These are phyloP conservation scores for Fragaria vesca DNA, from an alignment of 306 rosid genomes.

Conservation along the genomic window DNA sequence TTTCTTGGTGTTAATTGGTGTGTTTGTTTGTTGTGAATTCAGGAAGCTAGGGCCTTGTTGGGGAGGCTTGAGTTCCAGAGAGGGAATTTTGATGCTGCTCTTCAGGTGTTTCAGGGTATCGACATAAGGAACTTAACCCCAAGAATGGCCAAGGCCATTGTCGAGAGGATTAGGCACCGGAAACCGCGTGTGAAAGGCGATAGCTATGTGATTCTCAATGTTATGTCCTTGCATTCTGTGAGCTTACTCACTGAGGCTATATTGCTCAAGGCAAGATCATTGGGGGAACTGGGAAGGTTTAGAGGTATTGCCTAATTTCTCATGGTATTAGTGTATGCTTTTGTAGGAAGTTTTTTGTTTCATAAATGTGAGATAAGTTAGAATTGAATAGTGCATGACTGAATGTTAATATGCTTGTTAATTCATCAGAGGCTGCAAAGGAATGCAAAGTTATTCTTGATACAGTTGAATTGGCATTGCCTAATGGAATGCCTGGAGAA, in stretches of 20 bases:
- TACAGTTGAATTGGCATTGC: conserved; percentile 71
- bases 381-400: not conserved
- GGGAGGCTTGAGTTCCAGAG: conserved; percentile 97
- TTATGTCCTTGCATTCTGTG: conserved; percentile 92
- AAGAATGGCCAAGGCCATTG: conserved; percentile 71
- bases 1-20: conserved; percentile 3
- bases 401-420: conserved; percentile 15
- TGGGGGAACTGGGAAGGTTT: conserved; percentile 66
- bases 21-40: conserved; percentile 14
- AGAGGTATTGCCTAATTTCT: conserved; percentile 41
- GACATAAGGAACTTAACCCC: conserved; percentile 61
- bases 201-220: conserved; percentile 36
- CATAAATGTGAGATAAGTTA: not conserved
- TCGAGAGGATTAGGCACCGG: conserved; percentile 55
- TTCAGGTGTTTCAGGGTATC: conserved; percentile 89
- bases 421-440: conserved; percentile 75
- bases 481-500: conserved; percentile 69
- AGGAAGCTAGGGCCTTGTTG: conserved; percentile 95
- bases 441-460: conserved; percentile 83
- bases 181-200: conserved; percentile 55
- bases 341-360: not conserved
- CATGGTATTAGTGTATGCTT: not conserved
- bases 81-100: conserved; percentile 86
- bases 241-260: conserved; percentile 93
- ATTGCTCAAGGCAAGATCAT: conserved; percentile 79